Evolutionary conservation across 2,329 filamentous ascomycete genomes (phyloP), one percentile per base, ranked within the genome.

Genomic region (Penicillium sp.): DNA sequence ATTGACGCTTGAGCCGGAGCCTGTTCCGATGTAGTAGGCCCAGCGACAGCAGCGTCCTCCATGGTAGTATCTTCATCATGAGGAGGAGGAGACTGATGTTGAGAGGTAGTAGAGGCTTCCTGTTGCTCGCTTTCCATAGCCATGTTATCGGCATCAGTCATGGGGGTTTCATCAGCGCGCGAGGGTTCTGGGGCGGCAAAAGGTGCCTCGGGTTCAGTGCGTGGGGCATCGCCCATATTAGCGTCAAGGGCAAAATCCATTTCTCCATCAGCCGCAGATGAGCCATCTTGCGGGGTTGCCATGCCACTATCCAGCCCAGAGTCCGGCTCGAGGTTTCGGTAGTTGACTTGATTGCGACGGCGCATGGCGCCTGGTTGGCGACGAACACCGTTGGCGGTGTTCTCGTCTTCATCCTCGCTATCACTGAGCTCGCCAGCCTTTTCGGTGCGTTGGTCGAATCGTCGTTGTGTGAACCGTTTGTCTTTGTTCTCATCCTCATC

Each of bases 401-500:
- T 73, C 75, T 91, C 85, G 12, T 96, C 91, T 67, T 97, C 93
- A 59, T 96, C 91, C 60, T 96, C 92, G 62, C 90, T 96, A 43
- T 94, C 90, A 58, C 92, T 90, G 43, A 93, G 85, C 70, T 97
- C 93, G 66, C 89, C 90, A 8, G 90, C 86, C 57, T 90, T 86
- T 53, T 87, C 84, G 27, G 91, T 83, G 49, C 84, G 87, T 73
- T 92, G 87, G 62, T 97, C 93, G 81, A 90, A 92, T 62, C 88
- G 85, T 36, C 90, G 88, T 73, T 94, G 85, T 0, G 91, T 96
- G 75, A 88, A 86, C 27, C 93, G 88, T 55, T 84, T 84, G 70
- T 97, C 93, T 66, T 90, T 89, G 72, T 94, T 92, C 66, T 90
- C 85, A 63, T 97, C 93, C 53, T 91, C 90, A 62, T 97, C 93